phyloP scores from a whole-genome alignment of 2,329 filamentous ascomycete species.

The Hawksworthiomyces lignivorus region DNA sequence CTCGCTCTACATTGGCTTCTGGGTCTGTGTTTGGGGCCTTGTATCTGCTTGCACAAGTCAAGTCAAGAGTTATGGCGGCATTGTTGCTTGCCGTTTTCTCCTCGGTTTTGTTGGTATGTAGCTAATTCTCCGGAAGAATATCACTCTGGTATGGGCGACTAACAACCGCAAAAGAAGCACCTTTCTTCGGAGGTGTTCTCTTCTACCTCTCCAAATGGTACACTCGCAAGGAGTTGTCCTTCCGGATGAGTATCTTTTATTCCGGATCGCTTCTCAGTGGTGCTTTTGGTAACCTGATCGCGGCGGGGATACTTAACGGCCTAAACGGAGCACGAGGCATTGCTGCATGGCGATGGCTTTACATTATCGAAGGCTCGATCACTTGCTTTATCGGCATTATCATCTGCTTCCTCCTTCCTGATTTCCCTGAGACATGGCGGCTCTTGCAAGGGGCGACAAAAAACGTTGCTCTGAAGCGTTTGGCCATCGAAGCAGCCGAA shows the following conservation, averaged over 20 bases:
- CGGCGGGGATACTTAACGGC: conserved; percentile 15
- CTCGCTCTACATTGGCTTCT: conserved; percentile 24
- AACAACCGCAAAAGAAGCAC: conserved; percentile 15
- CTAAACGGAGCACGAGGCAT: conserved; percentile 5
- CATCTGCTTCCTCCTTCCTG: conserved; percentile 14
- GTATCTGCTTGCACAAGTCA: conserved; percentile 18
- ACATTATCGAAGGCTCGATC: conserved; percentile 18
- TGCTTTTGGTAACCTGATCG: conserved; percentile 22
- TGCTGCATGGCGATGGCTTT: conserved; percentile 12
- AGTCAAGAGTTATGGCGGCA: background rate
- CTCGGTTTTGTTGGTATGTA: conserved; percentile 20
- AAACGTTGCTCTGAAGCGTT: conserved; percentile 12
- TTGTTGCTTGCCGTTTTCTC: conserved; percentile 20
- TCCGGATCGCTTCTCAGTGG: conserved; percentile 20
- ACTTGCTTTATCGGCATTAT: conserved; percentile 13
- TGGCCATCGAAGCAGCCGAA: conserved; percentile 13
- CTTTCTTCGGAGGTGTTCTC: conserved; percentile 22
- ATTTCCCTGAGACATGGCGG: conserved; percentile 15
- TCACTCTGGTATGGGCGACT: background rate
- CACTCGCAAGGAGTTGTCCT: conserved; percentile 23
- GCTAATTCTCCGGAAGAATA: too few relatives aligned
- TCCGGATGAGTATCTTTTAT: conserved; percentile 22
- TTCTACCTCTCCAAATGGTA: conserved; percentile 24
- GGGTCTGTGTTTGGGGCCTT: conserved; percentile 24
- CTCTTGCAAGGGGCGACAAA: conserved; percentile 10